Evolutionary conservation across 2,329 filamentous ascomycete genomes (phyloP).

Genomic region (Aspergillus brunneoviolaceus): DNA sequence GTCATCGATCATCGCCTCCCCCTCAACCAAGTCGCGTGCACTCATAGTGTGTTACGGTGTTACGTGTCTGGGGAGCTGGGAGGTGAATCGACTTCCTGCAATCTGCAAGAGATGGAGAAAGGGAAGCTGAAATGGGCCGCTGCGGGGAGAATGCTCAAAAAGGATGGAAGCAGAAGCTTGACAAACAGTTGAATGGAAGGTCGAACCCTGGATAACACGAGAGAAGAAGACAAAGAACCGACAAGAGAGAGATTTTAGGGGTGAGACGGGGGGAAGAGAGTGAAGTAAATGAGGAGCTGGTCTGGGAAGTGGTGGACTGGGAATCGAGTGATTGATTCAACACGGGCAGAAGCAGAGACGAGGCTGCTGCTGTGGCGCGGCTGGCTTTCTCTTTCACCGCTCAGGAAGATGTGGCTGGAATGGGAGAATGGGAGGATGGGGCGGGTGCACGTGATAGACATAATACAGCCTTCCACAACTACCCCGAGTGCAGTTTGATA

Average conservation of each 20-base stretch:
- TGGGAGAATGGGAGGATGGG: too few species aligned
- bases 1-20: slow-evolving; percentile 82
- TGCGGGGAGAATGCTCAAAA: background rate
- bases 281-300: background rate
- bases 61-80: background rate
- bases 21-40: slow-evolving; percentile 69
- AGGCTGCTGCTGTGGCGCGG: background rate
- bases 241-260: background rate
- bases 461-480: too few species aligned
- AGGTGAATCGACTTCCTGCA: background rate
- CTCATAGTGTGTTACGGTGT: slow-evolving; percentile 53
- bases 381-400: background rate
- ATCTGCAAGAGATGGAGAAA: slow-evolving; percentile 2
- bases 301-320: background rate
- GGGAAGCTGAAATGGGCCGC: background rate
- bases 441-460: background rate
- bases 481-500: background rate
- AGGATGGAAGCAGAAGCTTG: background rate
- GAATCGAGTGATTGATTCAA: background rate
- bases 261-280: background rate
- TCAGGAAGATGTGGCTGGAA: slow-evolving; percentile 5
- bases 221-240: background rate
- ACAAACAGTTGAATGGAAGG: background rate
- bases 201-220: background rate
- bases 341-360: background rate